Evolutionary conservation across 2,329 filamentous ascomycete species (phyloP), one percentile per base, ranked within the genome.

Genomic region (Trichoderma sp.): DNA sequence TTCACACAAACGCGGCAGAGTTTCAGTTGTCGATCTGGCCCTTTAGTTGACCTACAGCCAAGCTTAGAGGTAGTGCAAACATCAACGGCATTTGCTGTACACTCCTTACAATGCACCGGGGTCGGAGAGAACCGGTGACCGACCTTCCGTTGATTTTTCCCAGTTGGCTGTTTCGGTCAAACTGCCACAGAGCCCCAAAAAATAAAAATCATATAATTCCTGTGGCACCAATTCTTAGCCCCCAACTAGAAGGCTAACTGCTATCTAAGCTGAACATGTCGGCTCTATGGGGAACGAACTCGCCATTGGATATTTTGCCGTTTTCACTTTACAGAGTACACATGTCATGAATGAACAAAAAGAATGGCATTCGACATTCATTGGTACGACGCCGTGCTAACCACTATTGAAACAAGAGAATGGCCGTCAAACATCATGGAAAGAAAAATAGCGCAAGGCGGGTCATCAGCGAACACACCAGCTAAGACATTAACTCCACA

Each of bases 401-500:
- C 30, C 28, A 59, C 55, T 43, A 56, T 46, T 59, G 51, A 26
- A 66, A 34, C 52, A 37, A 52, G 30, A 56, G 28, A 66, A 49
- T n/a, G 26, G 34, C 37, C 18, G 21, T 43, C 39, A 43, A 43
- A 46, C 21, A 51, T 16, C 39, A 24, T 13, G 46, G 18, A 39
- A 39, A 51, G 52, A 14, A 68, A 68, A 68, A 68, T 59, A 60
- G 56, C 65, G 55, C 65, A 68, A 51, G 55, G 65, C 55, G 65
- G 56, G 55, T 68, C 34, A 34, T 18, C 21, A 60, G 16, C 46
- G 56, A 56, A 34, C 60, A 60, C 43, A 54, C 55, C 37, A 66
- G 30, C 52, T 26, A 24, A 34, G 55, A 59, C 64, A 52, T 37
- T 18, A 24, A 67, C 65, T 55, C 43, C 37, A 63, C 63, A 66